Conservation (phyloP, 1,284 basidiomycete species). For the Athelia psychrophila region DNA sequence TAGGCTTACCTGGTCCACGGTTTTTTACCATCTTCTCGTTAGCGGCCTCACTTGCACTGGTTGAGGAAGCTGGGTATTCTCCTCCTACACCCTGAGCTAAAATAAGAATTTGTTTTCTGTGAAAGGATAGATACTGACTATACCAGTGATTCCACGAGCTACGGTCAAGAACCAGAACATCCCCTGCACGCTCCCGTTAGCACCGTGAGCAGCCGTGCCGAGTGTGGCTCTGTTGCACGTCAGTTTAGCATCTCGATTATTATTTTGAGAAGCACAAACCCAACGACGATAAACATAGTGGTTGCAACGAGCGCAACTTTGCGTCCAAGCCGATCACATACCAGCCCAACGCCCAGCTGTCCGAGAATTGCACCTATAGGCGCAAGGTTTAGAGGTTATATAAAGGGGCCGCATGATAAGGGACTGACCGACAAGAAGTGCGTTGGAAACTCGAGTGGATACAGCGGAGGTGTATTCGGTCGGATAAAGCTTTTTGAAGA, state of each 20-base stretch:
- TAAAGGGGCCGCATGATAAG: conserved; percentile 14
- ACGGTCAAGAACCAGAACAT: conserved; percentile 80
- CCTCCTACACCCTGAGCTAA: conserved; percentile 61
- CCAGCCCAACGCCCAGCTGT: conserved; percentile 63
- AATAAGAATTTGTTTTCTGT: background rate
- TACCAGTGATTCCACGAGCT: conserved; percentile 68
- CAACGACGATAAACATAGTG: conserved; percentile 68
- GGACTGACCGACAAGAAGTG: conserved; percentile 63
- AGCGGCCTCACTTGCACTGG: conserved; percentile 67
- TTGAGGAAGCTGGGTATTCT: conserved; percentile 75
- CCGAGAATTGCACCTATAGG: conserved; percentile 60
- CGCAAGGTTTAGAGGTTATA: conserved; percentile 9
- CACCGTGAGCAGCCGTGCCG: conserved; percentile 69
- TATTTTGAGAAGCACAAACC: conserved; percentile 19
- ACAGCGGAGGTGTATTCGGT: conserved; percentile 54
- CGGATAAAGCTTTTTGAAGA: conserved; percentile 62
- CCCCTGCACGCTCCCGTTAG: conserved; percentile 52
- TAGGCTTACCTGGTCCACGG: conserved; percentile 54
- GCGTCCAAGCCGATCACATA: conserved; percentile 71
- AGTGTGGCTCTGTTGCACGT: conserved; percentile 44
- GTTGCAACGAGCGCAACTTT: conserved; percentile 72
- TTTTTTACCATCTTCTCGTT: conserved; percentile 65
- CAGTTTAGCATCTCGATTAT: background rate
- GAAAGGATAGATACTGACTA: conserved; percentile 40
- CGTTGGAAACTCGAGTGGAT: conserved; percentile 72